Conservation (phyloP, 345 rosid species). For the Salix koriyanagi region DNA sequence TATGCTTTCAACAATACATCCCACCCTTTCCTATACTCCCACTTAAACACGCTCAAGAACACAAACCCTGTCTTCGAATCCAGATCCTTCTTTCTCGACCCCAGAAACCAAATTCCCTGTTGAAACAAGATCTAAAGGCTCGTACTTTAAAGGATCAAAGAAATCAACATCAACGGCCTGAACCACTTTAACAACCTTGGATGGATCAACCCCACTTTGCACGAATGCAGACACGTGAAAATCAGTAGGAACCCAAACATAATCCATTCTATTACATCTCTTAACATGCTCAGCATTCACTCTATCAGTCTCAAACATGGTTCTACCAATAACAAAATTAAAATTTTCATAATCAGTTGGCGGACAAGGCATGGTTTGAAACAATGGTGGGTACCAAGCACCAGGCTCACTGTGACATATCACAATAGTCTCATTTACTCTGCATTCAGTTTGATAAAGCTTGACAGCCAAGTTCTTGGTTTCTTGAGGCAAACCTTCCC, state of each 20-base stretch:
- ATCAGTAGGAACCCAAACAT: conserved; percentile 84
- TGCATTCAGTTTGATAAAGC: conserved; percentile 50
- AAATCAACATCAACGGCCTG: conserved; percentile 74
- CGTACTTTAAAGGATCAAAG: conserved; percentile 55
- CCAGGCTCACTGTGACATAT: conserved; percentile 94
- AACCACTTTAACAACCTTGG: conserved; percentile 72
- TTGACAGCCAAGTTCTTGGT: conserved; percentile 38
- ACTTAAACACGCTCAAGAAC: conserved; percentile 82
- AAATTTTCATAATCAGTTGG: conserved; percentile 52
- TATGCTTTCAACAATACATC: conserved; percentile 74
- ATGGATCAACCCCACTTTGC: conserved; percentile 63
- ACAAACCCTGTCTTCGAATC: conserved; percentile 40
- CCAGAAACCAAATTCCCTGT: conserved; percentile 48
- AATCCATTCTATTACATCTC: conserved; percentile 70
- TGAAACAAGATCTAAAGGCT: conserved; percentile 43
- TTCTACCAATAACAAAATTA: conserved; percentile 62
- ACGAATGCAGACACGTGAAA: conserved; percentile 73
- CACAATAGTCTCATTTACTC: conserved; percentile 55
- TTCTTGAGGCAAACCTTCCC: conserved; percentile 63
- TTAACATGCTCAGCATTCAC: conserved; percentile 54
- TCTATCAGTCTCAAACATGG: conserved; percentile 88
- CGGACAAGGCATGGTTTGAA: conserved; percentile 73
- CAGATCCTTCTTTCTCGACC: conserved; percentile 12
- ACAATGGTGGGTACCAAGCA: conserved; percentile 88
- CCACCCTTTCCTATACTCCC: conserved; percentile 93